phyloP scores from a whole-genome alignment of 306 rosid species.

The Prunus kanzakura region DNA sequence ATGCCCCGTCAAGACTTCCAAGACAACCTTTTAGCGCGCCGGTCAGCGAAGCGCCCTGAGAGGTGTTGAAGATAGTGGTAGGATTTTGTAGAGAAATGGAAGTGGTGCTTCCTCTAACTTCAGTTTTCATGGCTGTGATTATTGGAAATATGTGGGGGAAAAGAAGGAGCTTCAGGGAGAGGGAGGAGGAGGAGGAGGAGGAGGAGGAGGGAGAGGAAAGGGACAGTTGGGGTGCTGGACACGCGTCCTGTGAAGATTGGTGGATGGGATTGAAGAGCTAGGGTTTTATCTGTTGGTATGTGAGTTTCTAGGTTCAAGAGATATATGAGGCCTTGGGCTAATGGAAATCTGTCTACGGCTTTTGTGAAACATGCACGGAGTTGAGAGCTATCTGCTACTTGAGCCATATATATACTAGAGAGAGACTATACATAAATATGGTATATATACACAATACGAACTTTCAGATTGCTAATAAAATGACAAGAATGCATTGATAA shows the following conservation, averaged over 20 bases:
- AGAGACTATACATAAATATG: constrained; percentile 4
- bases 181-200: constrained; percentile 11
- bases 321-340: neutral
- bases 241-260: constrained; percentile 25
- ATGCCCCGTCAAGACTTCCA: constrained; percentile 84
- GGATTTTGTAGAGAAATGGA: constrained; percentile 64
- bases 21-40: constrained; percentile 78
- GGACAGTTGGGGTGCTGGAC: constrained; percentile 8
- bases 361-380: neutral
- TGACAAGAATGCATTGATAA: constrained; percentile 9
- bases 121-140: constrained; percentile 60
- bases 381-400: constrained; percentile 17
- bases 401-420: constrained; percentile 35
- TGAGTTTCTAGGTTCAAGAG: constrained; percentile 7
- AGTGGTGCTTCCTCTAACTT: constrained; percentile 46
- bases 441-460: neutral
- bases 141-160: neutral
- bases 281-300: constrained; percentile 24
- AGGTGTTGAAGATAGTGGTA: constrained; percentile 36
- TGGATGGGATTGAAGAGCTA: constrained; percentile 24
- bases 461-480: constrained; percentile 13
- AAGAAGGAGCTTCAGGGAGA: neutral
- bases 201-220: constrained; percentile 2
- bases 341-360: constrained; percentile 10
- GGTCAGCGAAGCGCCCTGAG: constrained; percentile 38